phyloP scores from a whole-genome alignment of 176 grass and related monocot species.

The Triticum monococcum region DNA sequence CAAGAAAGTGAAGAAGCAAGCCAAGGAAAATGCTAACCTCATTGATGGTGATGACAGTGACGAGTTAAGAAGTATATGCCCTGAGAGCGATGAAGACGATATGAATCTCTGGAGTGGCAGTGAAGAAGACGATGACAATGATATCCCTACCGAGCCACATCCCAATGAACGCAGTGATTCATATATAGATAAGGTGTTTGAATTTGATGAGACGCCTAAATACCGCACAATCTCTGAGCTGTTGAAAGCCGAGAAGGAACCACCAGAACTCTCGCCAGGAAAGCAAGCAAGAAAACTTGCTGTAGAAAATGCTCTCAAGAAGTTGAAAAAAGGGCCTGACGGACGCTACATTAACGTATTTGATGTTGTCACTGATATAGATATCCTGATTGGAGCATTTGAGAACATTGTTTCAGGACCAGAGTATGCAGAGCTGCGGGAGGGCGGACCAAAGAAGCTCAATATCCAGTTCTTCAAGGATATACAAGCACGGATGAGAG shows the following conservation, averaged over 20 bases:
- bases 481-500: constrained; percentile 86
- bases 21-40: constrained; percentile 71
- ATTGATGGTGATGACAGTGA: constrained; percentile 85
- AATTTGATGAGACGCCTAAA: constrained; percentile 91
- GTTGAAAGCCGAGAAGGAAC: constrained; percentile 82
- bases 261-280: constrained; percentile 83
- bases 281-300: constrained; percentile 94
- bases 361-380: constrained; percentile 90
- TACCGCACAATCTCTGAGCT: constrained; percentile 76
- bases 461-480: constrained; percentile 97
- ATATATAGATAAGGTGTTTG: constrained; percentile 94
- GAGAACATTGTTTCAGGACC: constrained; percentile 93
- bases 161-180: constrained; percentile 70
- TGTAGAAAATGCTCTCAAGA: constrained; percentile 95
- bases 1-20: constrained; percentile 78
- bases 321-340: constrained; percentile 91
- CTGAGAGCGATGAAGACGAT: constrained; percentile 85
- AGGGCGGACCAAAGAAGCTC: constrained; percentile 91
- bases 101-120: constrained; percentile 86
- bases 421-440: constrained; percentile 74
- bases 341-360: constrained; percentile 80
- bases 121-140: constrained; percentile 73
- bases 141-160: constrained; percentile 70
- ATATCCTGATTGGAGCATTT: constrained; percentile 96
- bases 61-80: constrained; percentile 82